These are phyloP conservation scores for Colletotrichum brevisporum DNA, from an alignment of 2,329 filamentous ascomycete species.

Conservation along the genomic window DNA sequence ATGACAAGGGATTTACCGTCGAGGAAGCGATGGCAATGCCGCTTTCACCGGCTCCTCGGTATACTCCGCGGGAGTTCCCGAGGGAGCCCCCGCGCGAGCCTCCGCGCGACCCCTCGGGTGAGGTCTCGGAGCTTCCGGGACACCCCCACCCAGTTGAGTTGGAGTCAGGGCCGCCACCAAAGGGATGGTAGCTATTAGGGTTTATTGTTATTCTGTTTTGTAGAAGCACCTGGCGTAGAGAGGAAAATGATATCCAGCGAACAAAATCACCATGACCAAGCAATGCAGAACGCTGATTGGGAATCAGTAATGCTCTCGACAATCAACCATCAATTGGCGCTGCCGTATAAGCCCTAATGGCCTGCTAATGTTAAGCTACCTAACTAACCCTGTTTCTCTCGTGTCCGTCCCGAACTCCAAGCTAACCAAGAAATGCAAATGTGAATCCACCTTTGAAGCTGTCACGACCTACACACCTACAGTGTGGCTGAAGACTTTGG, in stretches of 20 bases:
- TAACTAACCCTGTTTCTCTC: not conserved
- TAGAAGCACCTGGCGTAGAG: too few species aligned
- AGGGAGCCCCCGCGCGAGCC: too few species aligned
- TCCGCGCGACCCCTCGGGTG: too few species aligned
- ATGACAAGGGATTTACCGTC: not conserved
- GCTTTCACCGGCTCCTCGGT: not conserved
- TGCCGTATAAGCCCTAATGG: conserved; percentile 10
- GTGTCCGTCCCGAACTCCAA: conserved; percentile 34
- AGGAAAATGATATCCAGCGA: too few species aligned
- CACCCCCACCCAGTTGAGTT: too few species aligned
- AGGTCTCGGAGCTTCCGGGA: too few species aligned
- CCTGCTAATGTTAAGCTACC: conserved; percentile 2
- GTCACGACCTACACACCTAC: conserved; percentile 65
- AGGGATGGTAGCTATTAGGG: too few species aligned
- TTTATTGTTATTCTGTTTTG: too few species aligned
- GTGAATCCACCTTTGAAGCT: not conserved
- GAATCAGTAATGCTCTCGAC: not conserved
- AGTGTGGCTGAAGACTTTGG: conserved; percentile 87
- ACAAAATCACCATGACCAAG: too few species aligned
- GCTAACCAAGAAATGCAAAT: conserved; percentile 17
- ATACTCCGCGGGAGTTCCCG: not conserved
- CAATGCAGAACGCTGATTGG: not conserved
- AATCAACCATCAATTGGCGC: conserved; percentile 29
- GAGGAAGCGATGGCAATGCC: too few species aligned
- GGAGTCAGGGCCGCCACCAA: too few species aligned